Percentiles rank a stretch among this genome's conserved stretches.
Conservation (phyloP, 225 moss, liverwort and hornwort genomes). For the Sphagnum tenellum region DNA sequence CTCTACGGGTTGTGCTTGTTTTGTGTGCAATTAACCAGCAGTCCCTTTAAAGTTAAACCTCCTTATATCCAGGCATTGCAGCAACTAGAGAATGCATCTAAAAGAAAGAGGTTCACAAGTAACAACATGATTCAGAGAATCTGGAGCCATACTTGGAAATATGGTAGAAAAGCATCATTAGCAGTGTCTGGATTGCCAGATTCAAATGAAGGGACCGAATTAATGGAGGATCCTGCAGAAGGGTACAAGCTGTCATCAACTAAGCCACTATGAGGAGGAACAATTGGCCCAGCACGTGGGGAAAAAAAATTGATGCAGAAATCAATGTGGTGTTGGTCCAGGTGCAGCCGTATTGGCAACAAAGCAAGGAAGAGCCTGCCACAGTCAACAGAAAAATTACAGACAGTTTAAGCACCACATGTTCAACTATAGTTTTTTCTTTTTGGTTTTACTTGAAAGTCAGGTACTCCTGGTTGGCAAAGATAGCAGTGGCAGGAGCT, state of each 20-base stretch:
- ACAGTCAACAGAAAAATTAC: too few relatives aligned
- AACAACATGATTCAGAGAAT: too few relatives aligned
- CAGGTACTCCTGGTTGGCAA: too few relatives aligned
- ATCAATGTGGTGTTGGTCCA: slow-evolving; percentile 95
- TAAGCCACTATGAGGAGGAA: slow-evolving; percentile 21
- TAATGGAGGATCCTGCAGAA: slow-evolving; percentile 30
- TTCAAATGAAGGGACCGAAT: slow-evolving; percentile 37
- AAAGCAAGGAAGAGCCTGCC: slow-evolving; percentile 73
- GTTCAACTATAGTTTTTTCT: too few relatives aligned
- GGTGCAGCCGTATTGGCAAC: slow-evolving; percentile 79
- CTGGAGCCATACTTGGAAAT: slow-evolving; percentile 60
- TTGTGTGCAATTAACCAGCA: too few relatives aligned
- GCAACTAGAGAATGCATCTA: too few relatives aligned
- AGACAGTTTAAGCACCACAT: too few relatives aligned
- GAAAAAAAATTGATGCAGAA: slow-evolving; percentile 85
- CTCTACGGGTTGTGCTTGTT: too few relatives aligned
- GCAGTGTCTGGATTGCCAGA: slow-evolving; percentile 54
- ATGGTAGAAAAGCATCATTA: slow-evolving; percentile 82
- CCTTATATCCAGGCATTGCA: too few relatives aligned
- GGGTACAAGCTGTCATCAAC: slow-evolving; percentile 46
- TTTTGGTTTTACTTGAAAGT: too few relatives aligned
- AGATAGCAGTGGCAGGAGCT: neutral
- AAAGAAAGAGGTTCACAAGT: too few relatives aligned
- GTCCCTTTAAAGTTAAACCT: too few relatives aligned
- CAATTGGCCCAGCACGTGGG: slow-evolving; percentile 22